Conservation (phyloP, 2,329 filamentous ascomycete species). For the Plenodomus lindquistii region DNA sequence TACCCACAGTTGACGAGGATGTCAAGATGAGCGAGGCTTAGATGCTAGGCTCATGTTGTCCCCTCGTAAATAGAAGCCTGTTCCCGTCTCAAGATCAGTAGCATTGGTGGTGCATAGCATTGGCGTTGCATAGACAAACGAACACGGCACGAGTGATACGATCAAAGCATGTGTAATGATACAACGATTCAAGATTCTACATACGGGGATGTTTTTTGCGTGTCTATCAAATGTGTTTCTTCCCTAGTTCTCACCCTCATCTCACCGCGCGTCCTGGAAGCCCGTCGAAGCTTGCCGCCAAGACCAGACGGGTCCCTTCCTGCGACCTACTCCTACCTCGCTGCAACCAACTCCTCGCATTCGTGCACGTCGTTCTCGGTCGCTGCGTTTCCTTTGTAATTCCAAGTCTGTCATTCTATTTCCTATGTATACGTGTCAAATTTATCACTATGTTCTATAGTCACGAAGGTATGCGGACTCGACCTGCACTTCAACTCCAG, state of each 20-base stretch:
- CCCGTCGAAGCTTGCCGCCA: conserved; percentile 21
- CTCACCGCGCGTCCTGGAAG: conserved; percentile 20
- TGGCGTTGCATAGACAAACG: conserved; percentile 37
- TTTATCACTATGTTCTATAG: conserved; percentile 81
- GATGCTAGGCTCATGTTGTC: background rate
- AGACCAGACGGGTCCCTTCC: conserved; percentile 6
- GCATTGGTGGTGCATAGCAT: conserved; percentile 20
- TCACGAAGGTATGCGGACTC: conserved; percentile 74
- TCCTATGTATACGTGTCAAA: conserved; percentile 15
- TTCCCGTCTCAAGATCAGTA: background rate
- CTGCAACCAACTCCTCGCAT: background rate
- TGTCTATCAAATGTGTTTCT: conserved; percentile 1
- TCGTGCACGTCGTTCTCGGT: background rate
- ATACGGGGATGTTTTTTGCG: conserved; percentile 6
- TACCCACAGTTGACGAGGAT: conserved; percentile 61
- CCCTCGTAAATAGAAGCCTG: background rate
- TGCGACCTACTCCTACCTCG: background rate
- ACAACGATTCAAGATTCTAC: conserved; percentile 19
- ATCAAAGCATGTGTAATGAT: conserved; percentile 19
- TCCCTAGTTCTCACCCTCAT: conserved; percentile 14
- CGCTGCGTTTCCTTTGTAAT: conserved; percentile 5
- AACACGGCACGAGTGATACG: conserved; percentile 14
- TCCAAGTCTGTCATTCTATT: conserved; percentile 1
- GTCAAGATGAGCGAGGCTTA: conserved; percentile 35
- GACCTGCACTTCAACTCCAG: conserved; percentile 1